Evolutionary conservation across 129 eudicot genomes (phyloP).

Genomic region (Daucus carota): DNA sequence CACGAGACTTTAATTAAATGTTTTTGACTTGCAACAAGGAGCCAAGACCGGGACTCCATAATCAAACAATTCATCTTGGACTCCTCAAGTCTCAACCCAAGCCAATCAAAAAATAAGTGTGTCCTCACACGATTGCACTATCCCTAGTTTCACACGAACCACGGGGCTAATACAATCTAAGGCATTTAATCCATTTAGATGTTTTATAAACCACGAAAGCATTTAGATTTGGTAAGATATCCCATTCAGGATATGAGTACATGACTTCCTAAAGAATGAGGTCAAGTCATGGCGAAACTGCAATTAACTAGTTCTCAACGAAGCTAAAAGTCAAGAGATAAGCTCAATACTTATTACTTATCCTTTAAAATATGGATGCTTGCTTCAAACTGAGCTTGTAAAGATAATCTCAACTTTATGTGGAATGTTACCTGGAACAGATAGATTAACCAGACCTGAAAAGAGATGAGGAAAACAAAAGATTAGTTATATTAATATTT

Average conservation of each 20-base stretch:
- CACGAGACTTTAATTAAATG: too few relatives aligned
- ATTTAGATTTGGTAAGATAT: not conserved
- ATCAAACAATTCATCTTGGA: too few relatives aligned
- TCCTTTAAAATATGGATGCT: not conserved
- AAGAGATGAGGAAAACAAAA: not conserved
- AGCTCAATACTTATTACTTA: not conserved
- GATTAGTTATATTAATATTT: not conserved
- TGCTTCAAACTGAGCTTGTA: not conserved
- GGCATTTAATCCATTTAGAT: not conserved
- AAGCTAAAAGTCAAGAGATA: not conserved
- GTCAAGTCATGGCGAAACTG: not conserved
- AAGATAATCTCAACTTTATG: not conserved
- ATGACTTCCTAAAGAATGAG: not conserved
- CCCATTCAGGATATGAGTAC: not conserved
- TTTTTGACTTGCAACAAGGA: too few relatives aligned
- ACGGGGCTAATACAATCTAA: not conserved
- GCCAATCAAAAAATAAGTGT: not conserved
- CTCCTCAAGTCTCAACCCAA: too few relatives aligned
- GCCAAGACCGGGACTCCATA: too few relatives aligned
- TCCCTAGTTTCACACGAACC: not conserved
- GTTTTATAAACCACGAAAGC: too few relatives aligned
- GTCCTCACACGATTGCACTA: not conserved
- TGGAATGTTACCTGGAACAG: slow-evolving; percentile 19
- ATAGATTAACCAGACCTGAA: slow-evolving; percentile 33
- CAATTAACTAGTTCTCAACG: not conserved